Base-by-base conservation (phyloP, 305 asterid genomes). In the Fraxinus platypoda region DNA sequence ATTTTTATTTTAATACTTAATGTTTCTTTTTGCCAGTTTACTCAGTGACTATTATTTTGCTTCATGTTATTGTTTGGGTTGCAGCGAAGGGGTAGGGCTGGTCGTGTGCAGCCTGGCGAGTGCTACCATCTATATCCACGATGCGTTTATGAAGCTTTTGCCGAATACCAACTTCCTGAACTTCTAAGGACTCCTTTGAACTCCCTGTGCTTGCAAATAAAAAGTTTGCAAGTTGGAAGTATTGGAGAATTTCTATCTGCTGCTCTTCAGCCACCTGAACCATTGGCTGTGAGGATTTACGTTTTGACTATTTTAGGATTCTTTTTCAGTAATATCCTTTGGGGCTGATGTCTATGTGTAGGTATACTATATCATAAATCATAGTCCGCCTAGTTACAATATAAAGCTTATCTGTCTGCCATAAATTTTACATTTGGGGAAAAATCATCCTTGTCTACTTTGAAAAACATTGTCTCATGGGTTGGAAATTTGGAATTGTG, bases 31-130 rank as follows among this genome's bases (percentile, higher is more conserved):
- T 81, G 41, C 74, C 78, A 46, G 75, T 66, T 86, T 78, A 76
- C 49, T 19, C 80, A 81, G 68, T 43, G 33, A 77, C 26, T 73
- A 52, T 57, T 81, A 19, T 33, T 72, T 83, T 80, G 52, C 78
- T 76, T 73, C 80, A 76, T 84, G 80, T 75, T 33, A 23, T 31
- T 86, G 71, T 83, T 83, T 88, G 81, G 80, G 64, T 81, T 88
- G 86, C 97, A 96, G 99, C 93, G 99, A 89, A 90, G 94, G 89
- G 99, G 99, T 72, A 91, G 99, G 86, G 97, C 99, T 79, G 99
- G 99, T 25, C 97, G 99, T 72, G 99, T 96, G 88, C 98, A 91
- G 86, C 94, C 99, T 59, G 99, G 98, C 15, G 99, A 91, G 88
- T 94, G 99, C 90, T 96, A 93, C 93, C 98, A 96, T 87, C 85